Evolutionary conservation across 768 basidiomycete species (phyloP).

Genomic region (Artomyces pyxidatus): DNA sequence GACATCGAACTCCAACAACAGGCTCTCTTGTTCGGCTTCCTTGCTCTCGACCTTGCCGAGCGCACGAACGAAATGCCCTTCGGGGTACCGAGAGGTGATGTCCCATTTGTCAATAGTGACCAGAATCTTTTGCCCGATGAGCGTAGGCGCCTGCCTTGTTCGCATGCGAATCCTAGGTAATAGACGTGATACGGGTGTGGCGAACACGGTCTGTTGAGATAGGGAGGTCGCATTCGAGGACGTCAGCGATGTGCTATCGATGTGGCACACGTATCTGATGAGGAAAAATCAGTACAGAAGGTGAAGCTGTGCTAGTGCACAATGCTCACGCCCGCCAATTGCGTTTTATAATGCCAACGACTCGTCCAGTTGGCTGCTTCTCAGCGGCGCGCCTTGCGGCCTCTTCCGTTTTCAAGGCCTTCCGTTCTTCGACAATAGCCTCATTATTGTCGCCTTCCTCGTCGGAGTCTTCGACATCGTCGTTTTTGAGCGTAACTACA

Average conservation of each 20-base stretch:
- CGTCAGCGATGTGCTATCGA: slow-evolving; percentile 83
- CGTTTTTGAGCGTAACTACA: slow-evolving; percentile 73
- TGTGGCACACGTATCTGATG: slow-evolving; percentile 86
- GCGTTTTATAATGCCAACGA: slow-evolving; percentile 89
- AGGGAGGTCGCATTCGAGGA: slow-evolving; percentile 72
- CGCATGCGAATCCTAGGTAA: slow-evolving; percentile 91
- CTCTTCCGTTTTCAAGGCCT: slow-evolving; percentile 19
- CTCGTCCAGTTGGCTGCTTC: slow-evolving; percentile 83
- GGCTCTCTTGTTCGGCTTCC: slow-evolving; percentile 91
- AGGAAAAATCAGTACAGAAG: neutral
- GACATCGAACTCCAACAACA: slow-evolving; percentile 91
- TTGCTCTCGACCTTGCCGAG: slow-evolving; percentile 89
- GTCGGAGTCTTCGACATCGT: slow-evolving; percentile 72
- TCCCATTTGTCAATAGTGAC: slow-evolving; percentile 95
- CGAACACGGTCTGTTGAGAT: slow-evolving; percentile 87
- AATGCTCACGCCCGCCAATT: slow-evolving; percentile 85
- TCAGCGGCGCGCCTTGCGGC: slow-evolving; percentile 33
- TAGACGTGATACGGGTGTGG: slow-evolving; percentile 83
- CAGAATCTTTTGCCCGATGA: slow-evolving; percentile 91
- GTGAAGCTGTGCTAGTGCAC: slow-evolving; percentile 1
- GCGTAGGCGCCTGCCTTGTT: slow-evolving; percentile 85
- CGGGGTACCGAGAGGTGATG: slow-evolving; percentile 79
- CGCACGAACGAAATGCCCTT: slow-evolving; percentile 93
- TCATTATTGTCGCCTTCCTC: slow-evolving; percentile 44
- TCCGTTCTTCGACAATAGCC: slow-evolving; percentile 23